Conservation (phyloP, 345 rosid species). For the Theobroma cacao region DNA sequence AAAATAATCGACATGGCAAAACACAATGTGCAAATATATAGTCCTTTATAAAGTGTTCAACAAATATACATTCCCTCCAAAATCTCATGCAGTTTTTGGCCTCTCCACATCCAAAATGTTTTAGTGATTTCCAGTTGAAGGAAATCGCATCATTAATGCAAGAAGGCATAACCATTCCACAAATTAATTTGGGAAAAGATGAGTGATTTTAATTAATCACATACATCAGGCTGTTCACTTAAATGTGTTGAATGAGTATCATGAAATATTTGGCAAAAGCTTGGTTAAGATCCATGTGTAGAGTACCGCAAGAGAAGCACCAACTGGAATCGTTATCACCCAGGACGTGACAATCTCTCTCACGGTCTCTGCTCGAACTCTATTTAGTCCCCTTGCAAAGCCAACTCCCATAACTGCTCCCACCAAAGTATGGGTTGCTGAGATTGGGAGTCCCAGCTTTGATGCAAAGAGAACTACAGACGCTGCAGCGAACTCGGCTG, state of each 20-base stretch:
- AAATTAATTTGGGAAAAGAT: not conserved
- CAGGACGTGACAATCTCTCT: constrained; percentile 88
- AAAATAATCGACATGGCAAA: not conserved
- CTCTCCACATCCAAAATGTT: not conserved
- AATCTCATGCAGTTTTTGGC: not conserved
- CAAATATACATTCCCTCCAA: not conserved
- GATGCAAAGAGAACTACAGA: constrained; percentile 91
- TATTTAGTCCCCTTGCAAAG: constrained; percentile 88
- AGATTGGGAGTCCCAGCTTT: constrained; percentile 81
- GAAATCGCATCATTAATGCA: constrained; percentile 27
- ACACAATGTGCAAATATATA: not conserved
- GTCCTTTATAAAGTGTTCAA: not conserved
- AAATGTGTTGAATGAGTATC: constrained; percentile 30
- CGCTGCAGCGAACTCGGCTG: constrained; percentile 96
- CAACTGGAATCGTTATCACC: constrained; percentile 89
- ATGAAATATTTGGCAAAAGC: constrained; percentile 58
- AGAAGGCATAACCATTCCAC: constrained; percentile 20
- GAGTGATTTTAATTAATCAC: constrained; percentile 26
- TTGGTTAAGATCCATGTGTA: constrained; percentile 91
- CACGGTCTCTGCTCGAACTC: constrained; percentile 86
- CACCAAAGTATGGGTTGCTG: constrained; percentile 89
- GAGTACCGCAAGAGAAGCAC: constrained; percentile 72
- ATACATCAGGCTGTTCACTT: constrained; percentile 20
- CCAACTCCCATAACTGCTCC: constrained; percentile 99
- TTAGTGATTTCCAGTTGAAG: constrained; percentile 22